Evolutionary conservation across 768 basidiomycete species (phyloP).

Genomic region (Pisolithus sp.): DNA sequence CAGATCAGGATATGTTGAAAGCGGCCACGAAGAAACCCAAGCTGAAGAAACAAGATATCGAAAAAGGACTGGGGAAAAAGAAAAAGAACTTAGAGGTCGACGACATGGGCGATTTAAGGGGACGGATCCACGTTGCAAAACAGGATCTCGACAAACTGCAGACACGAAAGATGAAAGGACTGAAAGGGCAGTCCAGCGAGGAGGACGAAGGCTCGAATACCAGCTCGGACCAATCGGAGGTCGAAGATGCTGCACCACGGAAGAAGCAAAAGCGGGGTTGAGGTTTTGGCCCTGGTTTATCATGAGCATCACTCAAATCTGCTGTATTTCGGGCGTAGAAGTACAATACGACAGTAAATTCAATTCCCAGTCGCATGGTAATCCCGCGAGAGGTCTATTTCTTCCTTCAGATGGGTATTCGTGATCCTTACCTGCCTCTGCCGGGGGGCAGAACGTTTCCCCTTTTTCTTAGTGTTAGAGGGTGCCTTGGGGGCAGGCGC

Average conservation of each 20-base stretch:
- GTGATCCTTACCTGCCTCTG: constrained; percentile 80
- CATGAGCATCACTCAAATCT: too few relatives aligned
- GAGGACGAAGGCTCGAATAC: not conserved
- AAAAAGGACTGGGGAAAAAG: constrained; percentile 85
- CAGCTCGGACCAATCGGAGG: too few relatives aligned
- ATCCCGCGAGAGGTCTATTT: constrained; percentile 80
- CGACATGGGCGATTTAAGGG: constrained; percentile 95
- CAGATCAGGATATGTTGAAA: constrained; percentile 77
- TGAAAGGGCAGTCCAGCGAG: constrained; percentile 43
- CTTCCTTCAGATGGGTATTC: constrained; percentile 80
- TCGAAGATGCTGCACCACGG: too few relatives aligned
- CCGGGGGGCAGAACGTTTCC: constrained; percentile 65
- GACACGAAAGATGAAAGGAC: constrained; percentile 94
- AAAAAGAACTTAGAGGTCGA: constrained; percentile 94
- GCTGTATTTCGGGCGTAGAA: too few relatives aligned
- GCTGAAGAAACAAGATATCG: constrained; percentile 81
- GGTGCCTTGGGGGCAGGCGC: constrained; percentile 48
- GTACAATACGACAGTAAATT: too few relatives aligned
- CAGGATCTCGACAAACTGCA: constrained; percentile 86
- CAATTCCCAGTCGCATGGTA: constrained; percentile 31
- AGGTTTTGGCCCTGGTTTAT: too few relatives aligned
- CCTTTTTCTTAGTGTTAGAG: constrained; percentile 68
- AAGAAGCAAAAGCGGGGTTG: too few relatives aligned
- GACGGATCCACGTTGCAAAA: constrained; percentile 79
- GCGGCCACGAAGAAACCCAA: constrained; percentile 79